Base-by-base conservation (phyloP, 345 rosid species). In the Psidium guajava region DNA sequence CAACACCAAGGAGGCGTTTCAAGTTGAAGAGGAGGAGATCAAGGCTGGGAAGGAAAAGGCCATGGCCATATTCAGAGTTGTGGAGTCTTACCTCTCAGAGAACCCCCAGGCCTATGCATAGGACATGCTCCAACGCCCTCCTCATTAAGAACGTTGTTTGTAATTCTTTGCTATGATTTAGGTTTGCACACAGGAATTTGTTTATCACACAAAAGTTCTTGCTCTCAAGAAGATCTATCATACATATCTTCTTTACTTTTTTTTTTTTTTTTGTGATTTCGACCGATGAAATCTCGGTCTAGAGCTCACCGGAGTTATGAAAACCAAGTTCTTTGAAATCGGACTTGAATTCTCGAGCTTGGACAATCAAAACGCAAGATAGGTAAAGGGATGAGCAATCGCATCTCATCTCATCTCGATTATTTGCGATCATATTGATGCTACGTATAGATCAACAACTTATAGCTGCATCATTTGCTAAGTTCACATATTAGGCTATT, bases 11-110 rank as follows among this genome's bases (percentile, higher is more conserved):
- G 86, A 55, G 13, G 91, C 69, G 9, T 22, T 74, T 21, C 61
- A 51, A 5, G 61, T 87, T 18, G 81, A 80, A 20, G 86, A 87
- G 54, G 86, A 84, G 52, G 85, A 86, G 85, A 85, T 92, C 51
- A 82, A 86, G 22, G 88, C 84, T 12, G 93, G 90, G 28, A 87
- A 84, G 61, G 91, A 86, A 36, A 87, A 86, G 85, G 85, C 86
- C 20, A n/a, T 18, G 83, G 90, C 52, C 0, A 16, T 92, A 9
- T 88, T 61, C 87, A 89, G 88, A 83, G 90, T 87, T 3, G 82
- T 91, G 77, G 91, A 91, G 81, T 89, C 88, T 32, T 87, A 89
- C 81, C 90, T 90, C 83, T 81, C 84, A 61, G 87, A 86, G 82
- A 90, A 89, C 84, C 90, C 91, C 11, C 54, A 87, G 6, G 88